Percentiles rank a stretch among this genome's conserved stretches.
Conservation (phyloP, 2,329 filamentous ascomycete genomes). For the Xenoacremonium recifei region DNA sequence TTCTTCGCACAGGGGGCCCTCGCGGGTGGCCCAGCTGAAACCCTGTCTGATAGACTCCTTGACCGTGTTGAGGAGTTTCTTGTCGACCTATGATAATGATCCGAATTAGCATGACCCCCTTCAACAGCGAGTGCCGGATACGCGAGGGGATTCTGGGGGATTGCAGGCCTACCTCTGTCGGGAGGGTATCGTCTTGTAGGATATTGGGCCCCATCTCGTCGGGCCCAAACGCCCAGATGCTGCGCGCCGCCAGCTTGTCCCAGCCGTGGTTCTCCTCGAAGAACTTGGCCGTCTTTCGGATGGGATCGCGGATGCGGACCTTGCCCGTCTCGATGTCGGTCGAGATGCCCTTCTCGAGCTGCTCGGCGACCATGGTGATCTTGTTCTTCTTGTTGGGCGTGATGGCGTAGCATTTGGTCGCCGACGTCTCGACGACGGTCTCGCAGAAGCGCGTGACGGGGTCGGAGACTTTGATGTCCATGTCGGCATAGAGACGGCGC, state of each 20-base stretch:
- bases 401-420: conserved; percentile 95
- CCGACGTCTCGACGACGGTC: conserved; percentile 94
- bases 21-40: conserved; percentile 93
- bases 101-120: conserved; percentile 4
- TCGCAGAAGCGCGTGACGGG: conserved; percentile 97
- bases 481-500: conserved; percentile 90
- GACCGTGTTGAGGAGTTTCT: conserved; percentile 82
- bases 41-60: conserved; percentile 93
- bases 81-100: conserved; percentile 65
- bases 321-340: conserved; percentile 89
- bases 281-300: conserved; percentile 91
- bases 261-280: conserved; percentile 97
- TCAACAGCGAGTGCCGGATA: neutral
- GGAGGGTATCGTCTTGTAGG: conserved; percentile 92
- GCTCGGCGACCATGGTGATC: conserved; percentile 97
- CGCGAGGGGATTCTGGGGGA: neutral
- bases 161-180: conserved; percentile 66
- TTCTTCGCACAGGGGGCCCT: conserved; percentile 97
- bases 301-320: conserved; percentile 89
- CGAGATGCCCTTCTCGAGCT: conserved; percentile 90
- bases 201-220: conserved; percentile 95
- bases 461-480: conserved; percentile 99
- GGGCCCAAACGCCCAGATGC: conserved; percentile 98
- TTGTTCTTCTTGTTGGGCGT: conserved; percentile 99
- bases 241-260: conserved; percentile 89